Evolutionary conservation across 192 early-diverging fungal genomes (phyloP).

Genomic region (Mycoemilia scoparia): DNA sequence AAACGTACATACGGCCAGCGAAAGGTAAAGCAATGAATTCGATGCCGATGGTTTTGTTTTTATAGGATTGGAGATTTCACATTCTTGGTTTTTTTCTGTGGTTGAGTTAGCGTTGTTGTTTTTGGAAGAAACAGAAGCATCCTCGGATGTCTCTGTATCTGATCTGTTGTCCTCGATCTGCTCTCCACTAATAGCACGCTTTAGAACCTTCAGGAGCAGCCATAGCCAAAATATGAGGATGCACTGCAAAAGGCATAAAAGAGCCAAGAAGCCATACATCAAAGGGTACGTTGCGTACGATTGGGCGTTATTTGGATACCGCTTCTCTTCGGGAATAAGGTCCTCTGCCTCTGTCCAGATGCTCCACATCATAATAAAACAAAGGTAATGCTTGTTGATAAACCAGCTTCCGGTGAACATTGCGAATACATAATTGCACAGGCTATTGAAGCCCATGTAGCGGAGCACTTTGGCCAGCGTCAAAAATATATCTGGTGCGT

Average conservation of each 20-base stretch:
- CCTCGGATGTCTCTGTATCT: constrained; percentile 33
- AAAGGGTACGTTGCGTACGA: constrained; percentile 31
- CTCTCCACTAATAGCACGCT: constrained; percentile 39
- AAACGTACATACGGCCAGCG: too few relatives aligned
- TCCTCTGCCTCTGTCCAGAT: constrained; percentile 32
- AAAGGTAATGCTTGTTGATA: constrained; percentile 54
- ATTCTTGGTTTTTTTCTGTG: too few relatives aligned
- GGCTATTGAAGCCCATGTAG: constrained; percentile 37
- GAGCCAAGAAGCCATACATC: constrained; percentile 26
- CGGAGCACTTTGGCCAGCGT: constrained; percentile 56
- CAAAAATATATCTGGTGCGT: constrained; percentile 36
- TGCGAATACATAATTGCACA: constrained; percentile 55
- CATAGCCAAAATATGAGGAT: constrained; percentile 63
- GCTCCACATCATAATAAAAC: constrained; percentile 44
- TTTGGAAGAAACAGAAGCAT: not conserved
- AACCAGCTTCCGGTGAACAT: constrained; percentile 59
- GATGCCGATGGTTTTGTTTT: too few relatives aligned
- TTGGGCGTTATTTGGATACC: constrained; percentile 35
- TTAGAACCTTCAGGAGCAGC: constrained; percentile 45
- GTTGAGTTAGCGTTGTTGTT: constrained; percentile 1
- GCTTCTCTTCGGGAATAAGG: constrained; percentile 31
- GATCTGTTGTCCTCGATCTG: constrained; percentile 50
- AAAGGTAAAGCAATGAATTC: too few relatives aligned
- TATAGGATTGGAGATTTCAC: too few relatives aligned
- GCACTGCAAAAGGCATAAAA: constrained; percentile 43